Conservation (phyloP, 768 basidiomycete genomes). For the Suillus plorans region DNA sequence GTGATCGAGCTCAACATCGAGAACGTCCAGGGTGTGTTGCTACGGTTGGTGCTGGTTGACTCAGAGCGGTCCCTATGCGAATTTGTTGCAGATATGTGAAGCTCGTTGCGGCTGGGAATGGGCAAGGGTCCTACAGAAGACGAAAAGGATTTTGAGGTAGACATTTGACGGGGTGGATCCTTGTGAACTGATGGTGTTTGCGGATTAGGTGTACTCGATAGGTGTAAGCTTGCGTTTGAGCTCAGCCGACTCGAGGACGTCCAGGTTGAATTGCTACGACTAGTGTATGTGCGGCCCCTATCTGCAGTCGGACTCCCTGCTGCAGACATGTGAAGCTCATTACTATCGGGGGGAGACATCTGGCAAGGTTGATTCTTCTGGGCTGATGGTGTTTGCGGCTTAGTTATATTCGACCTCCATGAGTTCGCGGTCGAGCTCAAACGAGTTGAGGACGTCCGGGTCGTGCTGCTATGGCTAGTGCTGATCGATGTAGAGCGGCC, state of each 20-base stretch:
- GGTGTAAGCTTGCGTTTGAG: slow-evolving; percentile 23
- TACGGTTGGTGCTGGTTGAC: slow-evolving; percentile 26
- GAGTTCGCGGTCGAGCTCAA: slow-evolving; percentile 24
- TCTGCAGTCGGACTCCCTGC: slow-evolving; percentile 29
- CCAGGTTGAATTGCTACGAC: slow-evolving; percentile 27
- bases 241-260: slow-evolving; percentile 28
- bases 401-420: slow-evolving; percentile 23
- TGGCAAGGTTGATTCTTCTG: slow-evolving; percentile 17
- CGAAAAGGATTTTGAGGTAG: slow-evolving; percentile 19
- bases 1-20: slow-evolving; percentile 27
- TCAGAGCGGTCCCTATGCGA: slow-evolving; percentile 30
- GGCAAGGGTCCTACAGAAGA: slow-evolving; percentile 28
- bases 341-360: slow-evolving; percentile 21
- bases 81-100: slow-evolving; percentile 31
- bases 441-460: slow-evolving; percentile 29
- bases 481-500: slow-evolving; percentile 27
- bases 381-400: slow-evolving; percentile 24
- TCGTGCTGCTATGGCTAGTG: slow-evolving; percentile 25
- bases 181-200: slow-evolving; percentile 20
- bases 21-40: slow-evolving; percentile 25
- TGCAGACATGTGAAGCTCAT: slow-evolving; percentile 32
- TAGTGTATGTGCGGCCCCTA: slow-evolving; percentile 27
- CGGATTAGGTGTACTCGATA: slow-evolving; percentile 26
- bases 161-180: slow-evolving; percentile 15
- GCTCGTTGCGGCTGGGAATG: slow-evolving; percentile 27